Evolutionary conservation across 148 eudicot species (phyloP), one percentile per base, ranked within the genome.

Genomic region (Nepenthes mirabilis): DNA sequence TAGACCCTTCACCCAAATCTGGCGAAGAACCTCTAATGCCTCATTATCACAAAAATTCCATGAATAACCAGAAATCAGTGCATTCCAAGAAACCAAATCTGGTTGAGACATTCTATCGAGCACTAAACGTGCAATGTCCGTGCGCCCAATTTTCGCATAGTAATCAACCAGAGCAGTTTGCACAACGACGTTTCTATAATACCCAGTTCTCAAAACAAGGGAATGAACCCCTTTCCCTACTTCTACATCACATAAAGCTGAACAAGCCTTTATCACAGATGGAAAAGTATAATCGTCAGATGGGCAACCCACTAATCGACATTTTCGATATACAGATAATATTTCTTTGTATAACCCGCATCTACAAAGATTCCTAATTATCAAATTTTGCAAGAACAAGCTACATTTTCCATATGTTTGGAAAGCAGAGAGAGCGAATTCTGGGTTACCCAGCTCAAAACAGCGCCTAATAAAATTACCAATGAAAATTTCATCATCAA

Each of bases 241-340:
- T 37, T 49, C 51, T 2, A 74, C 61, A 60, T 65, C 70, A 65
- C 57, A 36, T 34, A 84, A 7, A 62, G 61, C 78, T 0, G 82
- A 63, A 69, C 83, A 87, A 4, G 87, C 82, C 76, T 87, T 87
- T 40, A 87, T 68, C 11, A 82, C 95, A 55, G 61, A 72, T 23
- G 95, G 95, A 75, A 73, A 84, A 9, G 95, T 84, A 66, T 75
- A 78, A 62, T 73, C 49, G 78, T 77, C 83, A 52, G 78, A 79
- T 9, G 57, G n/a, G 34, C 64, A 70, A 43, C 85, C 95, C 14
- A 52, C 59, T 53, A 37, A 3, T 43, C 67, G 62, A 57, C 80
- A 82, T 57, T 49, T 80, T 57, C 45, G 62, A 70, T 75, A 84
- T 43, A 80, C 70, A 57, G 37, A 61, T 6, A 87, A 43, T 0